Base-by-base conservation (phyloP, 495 filamentous ascomycete genomes). In the Lasiosphaeria ovina region DNA sequence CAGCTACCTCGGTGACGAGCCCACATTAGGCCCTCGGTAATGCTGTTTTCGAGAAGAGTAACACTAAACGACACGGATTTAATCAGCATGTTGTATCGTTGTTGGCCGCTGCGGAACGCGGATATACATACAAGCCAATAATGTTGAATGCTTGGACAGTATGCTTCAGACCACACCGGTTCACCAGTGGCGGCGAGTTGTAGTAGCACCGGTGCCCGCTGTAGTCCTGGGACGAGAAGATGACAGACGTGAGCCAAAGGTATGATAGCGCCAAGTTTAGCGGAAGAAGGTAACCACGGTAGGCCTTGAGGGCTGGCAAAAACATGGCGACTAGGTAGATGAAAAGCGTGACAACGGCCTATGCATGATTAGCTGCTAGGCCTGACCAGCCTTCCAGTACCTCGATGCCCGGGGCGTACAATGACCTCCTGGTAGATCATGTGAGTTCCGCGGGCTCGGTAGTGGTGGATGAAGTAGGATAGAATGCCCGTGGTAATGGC, bases 191-290 rank as follows among this genome's bases (percentile, higher is more conserved):
- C 14, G 62, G 63, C 12, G 60, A 52, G 35, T 58, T 35, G 57
- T 55, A 57, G 24, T 35, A 52, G 61, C 69, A 72, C 14, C 69
- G 54, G 4, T 47, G 9, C 0, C 67, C 67, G 8, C 57, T 54
- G 24, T 59, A 72, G 59, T 70, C 62, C 34, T 66, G 69, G 6
- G 65, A 62, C 11, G 65, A 57, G 44, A 70, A 72, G 58, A 72
- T 70, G 56, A 72, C 60, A 2, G 51, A 58, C n/a, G 67, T 68
- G 14, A 72, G 50, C 69, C 69, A 72, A 12, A 72, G 61, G 60
- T 72, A 72, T 3, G 67, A 58, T 6, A 81, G 77, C 4, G 62
- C 48, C 34, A 67, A 32, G 48, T 69, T 65, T 31, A 72, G 63
- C 17, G 70, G 70, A 38, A 70, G 48, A 32, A 69, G 54, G 51